These are phyloP conservation scores for Cornus florida DNA, from an alignment of 148 eudicot species.

Conservation along the genomic window DNA sequence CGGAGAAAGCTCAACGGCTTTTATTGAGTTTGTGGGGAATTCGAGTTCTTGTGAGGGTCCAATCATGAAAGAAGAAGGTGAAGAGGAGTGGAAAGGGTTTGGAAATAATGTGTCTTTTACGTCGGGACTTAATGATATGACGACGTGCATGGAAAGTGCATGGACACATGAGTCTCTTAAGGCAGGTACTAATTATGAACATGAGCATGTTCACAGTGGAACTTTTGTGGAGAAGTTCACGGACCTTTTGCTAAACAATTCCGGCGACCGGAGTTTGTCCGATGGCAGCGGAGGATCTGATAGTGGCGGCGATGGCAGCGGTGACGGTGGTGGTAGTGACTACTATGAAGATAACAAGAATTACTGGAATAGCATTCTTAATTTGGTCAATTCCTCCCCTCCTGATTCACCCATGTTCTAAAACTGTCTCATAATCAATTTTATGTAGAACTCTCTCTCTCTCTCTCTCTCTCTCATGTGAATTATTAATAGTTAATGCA, in stretches of 20 bases:
- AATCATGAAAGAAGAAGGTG: conserved; percentile 47
- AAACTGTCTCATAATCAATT: not conserved
- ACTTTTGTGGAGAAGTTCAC: conserved; percentile 70
- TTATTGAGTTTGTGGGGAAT: conserved; percentile 52
- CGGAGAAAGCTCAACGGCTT: conserved; percentile 29
- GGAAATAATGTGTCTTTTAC: not conserved
- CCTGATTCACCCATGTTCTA: conserved; percentile 63
- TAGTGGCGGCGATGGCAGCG: conserved; percentile 6
- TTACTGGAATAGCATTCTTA: conserved; percentile 89
- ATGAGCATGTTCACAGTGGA: conserved; percentile 15
- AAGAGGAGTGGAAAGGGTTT: conserved; percentile 24
- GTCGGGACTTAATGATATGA: not conserved
- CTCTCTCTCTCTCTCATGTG: not conserved
- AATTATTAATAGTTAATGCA: not conserved
- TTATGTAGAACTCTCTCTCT: not conserved
- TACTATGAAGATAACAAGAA: conserved; percentile 68
- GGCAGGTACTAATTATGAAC: not conserved
- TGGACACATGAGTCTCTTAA: not conserved
- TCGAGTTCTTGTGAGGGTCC: conserved; percentile 19
- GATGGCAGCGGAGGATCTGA: conserved; percentile 23
- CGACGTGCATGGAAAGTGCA: not conserved
- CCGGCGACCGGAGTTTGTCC: conserved; percentile 18
- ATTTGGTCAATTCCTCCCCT: conserved; percentile 77
- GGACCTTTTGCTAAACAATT: conserved; percentile 56
- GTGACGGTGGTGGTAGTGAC: conserved; percentile 21